phyloP scores from a whole-genome alignment of 2,329 filamentous ascomycete genomes.

The Akanthomyces lecanii region DNA sequence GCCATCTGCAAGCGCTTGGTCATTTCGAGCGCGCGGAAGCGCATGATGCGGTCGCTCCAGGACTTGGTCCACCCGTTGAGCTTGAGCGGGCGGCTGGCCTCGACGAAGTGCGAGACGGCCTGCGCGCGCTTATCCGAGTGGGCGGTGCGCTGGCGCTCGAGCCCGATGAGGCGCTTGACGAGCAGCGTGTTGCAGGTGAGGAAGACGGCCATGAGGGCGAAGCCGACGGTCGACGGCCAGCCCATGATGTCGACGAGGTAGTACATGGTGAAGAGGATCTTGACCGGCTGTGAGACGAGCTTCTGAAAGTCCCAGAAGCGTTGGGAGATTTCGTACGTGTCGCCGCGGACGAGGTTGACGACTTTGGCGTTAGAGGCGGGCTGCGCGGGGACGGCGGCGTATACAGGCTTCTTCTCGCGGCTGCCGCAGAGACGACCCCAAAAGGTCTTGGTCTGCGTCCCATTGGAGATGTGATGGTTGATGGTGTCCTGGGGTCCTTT shows the following conservation, averaged over 20 bases:
- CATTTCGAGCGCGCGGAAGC: constrained; percentile 35
- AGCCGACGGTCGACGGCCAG: constrained; percentile 70
- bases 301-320: constrained; percentile 82
- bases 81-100: constrained; percentile 67
- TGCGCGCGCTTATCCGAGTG: constrained; percentile 77
- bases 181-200: constrained; percentile 66
- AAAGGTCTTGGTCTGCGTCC: constrained; percentile 14
- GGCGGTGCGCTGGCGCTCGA: constrained; percentile 65
- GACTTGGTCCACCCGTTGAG: constrained; percentile 38
- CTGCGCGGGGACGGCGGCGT: constrained; percentile 31
- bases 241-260: constrained; percentile 71
- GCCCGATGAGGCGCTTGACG: constrained; percentile 60
- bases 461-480: background rate
- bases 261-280: constrained; percentile 62
- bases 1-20: constrained; percentile 35
- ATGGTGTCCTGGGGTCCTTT: constrained; percentile 27
- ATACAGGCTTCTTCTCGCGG: constrained; percentile 19
- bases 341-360: constrained; percentile 77
- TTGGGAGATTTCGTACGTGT: constrained; percentile 78
- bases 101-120: constrained; percentile 79
- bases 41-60: constrained; percentile 34
- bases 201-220: constrained; percentile 63
- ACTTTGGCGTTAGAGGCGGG: constrained; percentile 86
- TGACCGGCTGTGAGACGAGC: constrained; percentile 72
- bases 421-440: constrained; percentile 19